Conservation (phyloP, 2,329 filamentous ascomycete genomes). For the Chrysoporthe cubensis region DNA sequence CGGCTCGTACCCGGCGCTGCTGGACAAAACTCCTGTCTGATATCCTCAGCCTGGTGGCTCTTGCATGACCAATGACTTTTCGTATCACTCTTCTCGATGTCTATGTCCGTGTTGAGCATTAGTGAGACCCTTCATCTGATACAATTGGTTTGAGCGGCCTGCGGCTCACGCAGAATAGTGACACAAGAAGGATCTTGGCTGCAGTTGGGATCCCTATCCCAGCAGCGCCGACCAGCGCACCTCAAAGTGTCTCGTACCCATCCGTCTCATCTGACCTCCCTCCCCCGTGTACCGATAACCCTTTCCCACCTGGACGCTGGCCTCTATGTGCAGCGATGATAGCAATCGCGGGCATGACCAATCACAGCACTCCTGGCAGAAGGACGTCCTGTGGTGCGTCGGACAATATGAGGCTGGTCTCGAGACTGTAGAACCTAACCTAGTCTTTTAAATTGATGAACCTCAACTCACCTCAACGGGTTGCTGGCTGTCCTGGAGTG, state of each 20-base stretch:
- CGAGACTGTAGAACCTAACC: background rate
- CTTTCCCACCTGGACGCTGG: constrained; percentile 1
- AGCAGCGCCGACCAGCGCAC: background rate
- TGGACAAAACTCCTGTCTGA: background rate
- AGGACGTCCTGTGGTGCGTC: background rate
- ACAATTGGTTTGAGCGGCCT: background rate
- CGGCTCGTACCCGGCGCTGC: background rate
- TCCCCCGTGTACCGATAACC: background rate
- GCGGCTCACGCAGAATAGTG: background rate
- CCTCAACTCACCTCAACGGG: too few relatives aligned
- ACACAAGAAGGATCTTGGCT: background rate
- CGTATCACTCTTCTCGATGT: background rate
- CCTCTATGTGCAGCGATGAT: background rate
- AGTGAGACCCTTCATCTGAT: background rate
- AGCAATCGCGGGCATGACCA: background rate
- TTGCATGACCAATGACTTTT: background rate
- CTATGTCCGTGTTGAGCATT: background rate
- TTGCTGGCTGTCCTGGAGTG: too few relatives aligned
- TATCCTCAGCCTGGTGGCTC: background rate
- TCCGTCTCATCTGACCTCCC: background rate
- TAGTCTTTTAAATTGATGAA: background rate
- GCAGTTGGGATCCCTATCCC: background rate
- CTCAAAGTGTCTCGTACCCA: too few relatives aligned
- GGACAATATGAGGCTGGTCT: background rate
- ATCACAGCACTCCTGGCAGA: background rate